These are phyloP conservation scores for Psilocybe subaeruginosa DNA, from an alignment of 768 basidiomycete genomes.

Conservation along the genomic window DNA sequence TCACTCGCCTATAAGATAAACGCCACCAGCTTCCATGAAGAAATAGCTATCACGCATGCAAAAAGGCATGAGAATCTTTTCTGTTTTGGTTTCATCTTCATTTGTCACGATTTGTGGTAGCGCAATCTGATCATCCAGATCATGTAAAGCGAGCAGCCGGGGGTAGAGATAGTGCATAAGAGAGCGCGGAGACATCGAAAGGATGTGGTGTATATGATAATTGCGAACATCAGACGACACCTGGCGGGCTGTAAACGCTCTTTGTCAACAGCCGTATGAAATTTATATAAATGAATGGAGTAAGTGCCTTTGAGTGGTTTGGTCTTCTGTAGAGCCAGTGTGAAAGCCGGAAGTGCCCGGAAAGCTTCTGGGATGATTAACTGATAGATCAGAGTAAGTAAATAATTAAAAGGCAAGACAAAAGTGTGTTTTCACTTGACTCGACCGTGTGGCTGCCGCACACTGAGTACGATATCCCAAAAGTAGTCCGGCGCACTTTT, in stretches of 20 bases:
- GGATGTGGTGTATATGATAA: slow-evolving; percentile 77
- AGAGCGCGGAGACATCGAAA: slow-evolving; percentile 67
- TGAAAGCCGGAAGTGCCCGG: slow-evolving; percentile 81
- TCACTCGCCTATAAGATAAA: slow-evolving; percentile 87
- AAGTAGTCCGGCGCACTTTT: slow-evolving; percentile 79
- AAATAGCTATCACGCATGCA: slow-evolving; percentile 82
- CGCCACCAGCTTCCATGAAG: slow-evolving; percentile 88
- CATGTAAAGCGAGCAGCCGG: slow-evolving; percentile 84
- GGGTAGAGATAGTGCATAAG: slow-evolving; percentile 88
- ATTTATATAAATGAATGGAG: neutral
- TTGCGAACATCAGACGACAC: slow-evolving; percentile 96
- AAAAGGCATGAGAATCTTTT: slow-evolving; percentile 67
- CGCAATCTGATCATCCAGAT: slow-evolving; percentile 71
- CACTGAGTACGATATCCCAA: slow-evolving; percentile 90
- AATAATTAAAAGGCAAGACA: too few species aligned
- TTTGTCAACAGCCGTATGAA: neutral
- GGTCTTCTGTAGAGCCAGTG: slow-evolving; percentile 80
- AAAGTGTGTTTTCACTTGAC: slow-evolving; percentile 62
- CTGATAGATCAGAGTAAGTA: slow-evolving; percentile 39
- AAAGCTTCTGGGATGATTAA: slow-evolving; percentile 94
- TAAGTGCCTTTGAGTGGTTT: slow-evolving; percentile 89
- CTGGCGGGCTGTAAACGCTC: slow-evolving; percentile 58
- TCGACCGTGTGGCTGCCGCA: slow-evolving; percentile 72
- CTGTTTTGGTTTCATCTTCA: slow-evolving; percentile 40
- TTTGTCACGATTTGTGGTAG: slow-evolving; percentile 52